These are phyloP conservation scores for Kockiozyma suomiensis DNA, from an alignment of 805 yeast genomes.

Conservation along the genomic window DNA sequence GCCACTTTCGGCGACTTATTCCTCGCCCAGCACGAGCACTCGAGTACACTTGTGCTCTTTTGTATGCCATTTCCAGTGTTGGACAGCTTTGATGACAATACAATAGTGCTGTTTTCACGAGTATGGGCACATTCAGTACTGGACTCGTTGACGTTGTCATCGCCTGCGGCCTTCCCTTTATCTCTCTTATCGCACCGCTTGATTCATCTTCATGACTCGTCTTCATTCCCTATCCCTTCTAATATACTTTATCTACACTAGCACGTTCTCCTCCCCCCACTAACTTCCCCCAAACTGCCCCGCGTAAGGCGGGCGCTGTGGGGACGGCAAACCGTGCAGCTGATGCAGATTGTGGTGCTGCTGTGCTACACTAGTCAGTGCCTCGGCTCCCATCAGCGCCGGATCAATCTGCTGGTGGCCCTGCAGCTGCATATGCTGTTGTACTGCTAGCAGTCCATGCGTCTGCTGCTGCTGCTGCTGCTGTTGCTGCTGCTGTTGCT, in stretches of 20 bases:
- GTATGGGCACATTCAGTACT: no score
- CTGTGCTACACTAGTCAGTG: conserved; percentile 12
- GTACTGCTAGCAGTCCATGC: conserved; percentile 3
- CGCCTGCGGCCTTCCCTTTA: neutral
- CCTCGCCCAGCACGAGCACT: neutral
- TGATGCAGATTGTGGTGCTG: conserved; percentile 11
- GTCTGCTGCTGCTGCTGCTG: conserved; percentile 3
- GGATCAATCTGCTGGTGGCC: conserved; percentile 20
- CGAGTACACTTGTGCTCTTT: no score
- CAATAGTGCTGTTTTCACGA: no score
- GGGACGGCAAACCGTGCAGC: conserved; percentile 2
- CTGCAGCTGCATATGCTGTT: conserved; percentile 23
- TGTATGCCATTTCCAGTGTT: no score
- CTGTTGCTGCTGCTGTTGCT: conserved; percentile 6
- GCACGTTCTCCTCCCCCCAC: neutral
- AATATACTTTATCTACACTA: no score
- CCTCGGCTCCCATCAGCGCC: conserved; percentile 26
- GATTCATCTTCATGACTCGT: no score
- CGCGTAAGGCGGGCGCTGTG: neutral
- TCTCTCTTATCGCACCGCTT: neutral
- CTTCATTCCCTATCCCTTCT: no score
- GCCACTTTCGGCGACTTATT: neutral
- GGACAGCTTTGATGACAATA: no score
- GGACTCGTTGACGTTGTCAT: neutral
- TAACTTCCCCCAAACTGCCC: conserved; percentile 7